A percentile compares a stretch with the other conserved stretches of the same genome.
These are phyloP conservation scores for Agrostemma githago DNA, from an alignment of 148 eudicot species.

Conservation along the genomic window DNA sequence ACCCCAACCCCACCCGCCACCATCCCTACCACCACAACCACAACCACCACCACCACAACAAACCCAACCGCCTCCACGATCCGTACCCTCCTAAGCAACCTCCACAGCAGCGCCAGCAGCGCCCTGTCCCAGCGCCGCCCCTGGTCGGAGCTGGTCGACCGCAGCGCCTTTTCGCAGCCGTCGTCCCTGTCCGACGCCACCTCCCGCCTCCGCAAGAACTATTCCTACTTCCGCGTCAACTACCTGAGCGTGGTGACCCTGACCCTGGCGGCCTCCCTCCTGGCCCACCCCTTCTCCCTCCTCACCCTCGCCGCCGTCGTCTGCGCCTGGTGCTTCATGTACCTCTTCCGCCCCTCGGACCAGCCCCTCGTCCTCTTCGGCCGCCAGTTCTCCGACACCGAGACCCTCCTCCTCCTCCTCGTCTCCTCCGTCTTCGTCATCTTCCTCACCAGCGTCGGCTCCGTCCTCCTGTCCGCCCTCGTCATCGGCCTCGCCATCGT, in stretches of 20 bases:
- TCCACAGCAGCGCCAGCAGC: constrained; percentile 37
- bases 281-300: constrained; percentile 77
- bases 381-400: constrained; percentile 63
- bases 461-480: constrained; percentile 65
- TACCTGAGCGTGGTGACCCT: constrained; percentile 50
- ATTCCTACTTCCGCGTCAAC: constrained; percentile 73
- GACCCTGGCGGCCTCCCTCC: constrained; percentile 60
- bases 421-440: constrained; percentile 45
- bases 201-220: constrained; percentile 67
- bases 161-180: constrained; percentile 72
- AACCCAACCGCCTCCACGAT: constrained; percentile 40
- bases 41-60: constrained; percentile 20
- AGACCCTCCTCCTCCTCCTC: constrained; percentile 49
- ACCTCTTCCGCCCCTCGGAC: constrained; percentile 83
- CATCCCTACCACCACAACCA: constrained; percentile 4
- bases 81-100: constrained; percentile 49
- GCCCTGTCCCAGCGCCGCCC: constrained; percentile 73
- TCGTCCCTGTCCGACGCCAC: constrained; percentile 73
- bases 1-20: background rate
- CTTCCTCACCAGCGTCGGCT: constrained; percentile 75
- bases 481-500: constrained; percentile 63
- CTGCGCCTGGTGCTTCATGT: constrained; percentile 76
- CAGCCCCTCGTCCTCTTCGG: constrained; percentile 55
- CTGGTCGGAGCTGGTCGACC: constrained; percentile 71
- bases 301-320: constrained; percentile 55